A percentile compares a stretch with the other conserved stretches of the same genome.
These are phyloP conservation scores for Lipomyces orientalis DNA, from an alignment of 805 yeast species.

Conservation along the genomic window DNA sequence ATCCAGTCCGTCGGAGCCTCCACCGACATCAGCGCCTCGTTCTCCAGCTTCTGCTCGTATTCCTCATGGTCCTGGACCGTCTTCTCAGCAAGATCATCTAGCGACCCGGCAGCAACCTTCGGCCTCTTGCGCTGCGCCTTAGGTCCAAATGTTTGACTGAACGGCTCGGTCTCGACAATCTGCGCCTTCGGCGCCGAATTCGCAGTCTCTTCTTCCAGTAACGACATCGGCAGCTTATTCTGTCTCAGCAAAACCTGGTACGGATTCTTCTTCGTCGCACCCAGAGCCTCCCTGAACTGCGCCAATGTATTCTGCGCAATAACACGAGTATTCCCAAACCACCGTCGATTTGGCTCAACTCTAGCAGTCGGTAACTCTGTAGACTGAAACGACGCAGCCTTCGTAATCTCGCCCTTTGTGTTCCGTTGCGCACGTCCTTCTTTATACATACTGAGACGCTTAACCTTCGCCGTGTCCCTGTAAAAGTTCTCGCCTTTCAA, in stretches of 20 bases:
- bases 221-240: slow-evolving; percentile 94
- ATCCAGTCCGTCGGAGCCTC: slow-evolving; percentile 85
- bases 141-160: slow-evolving; percentile 85
- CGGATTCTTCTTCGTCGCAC: slow-evolving; percentile 78
- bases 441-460: slow-evolving; percentile 90
- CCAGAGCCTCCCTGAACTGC: slow-evolving; percentile 93
- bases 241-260: slow-evolving; percentile 87
- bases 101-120: slow-evolving; percentile 71
- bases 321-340: slow-evolving; percentile 98
- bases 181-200: slow-evolving; percentile 76
- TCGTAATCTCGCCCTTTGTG: slow-evolving; percentile 82
- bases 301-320: slow-evolving; percentile 95
- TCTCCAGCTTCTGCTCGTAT: slow-evolving; percentile 76
- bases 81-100: slow-evolving; percentile 74
- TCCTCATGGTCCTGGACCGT: slow-evolving; percentile 62
- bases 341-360: slow-evolving; percentile 92
- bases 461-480: slow-evolving; percentile 50
- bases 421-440: slow-evolving; percentile 87
- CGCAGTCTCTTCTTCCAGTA: slow-evolving; percentile 77
- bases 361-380: slow-evolving; percentile 88
- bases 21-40: slow-evolving; percentile 54
- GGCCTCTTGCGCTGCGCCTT: slow-evolving; percentile 88
- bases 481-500: slow-evolving; percentile 97
- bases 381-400: slow-evolving; percentile 87
- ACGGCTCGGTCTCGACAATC: slow-evolving; percentile 88